Percentiles rank a stretch among this genome's conserved stretches.
Conservation (phyloP, 495 filamentous ascomycete genomes). For the Clohesyomyces aquaticus region DNA sequence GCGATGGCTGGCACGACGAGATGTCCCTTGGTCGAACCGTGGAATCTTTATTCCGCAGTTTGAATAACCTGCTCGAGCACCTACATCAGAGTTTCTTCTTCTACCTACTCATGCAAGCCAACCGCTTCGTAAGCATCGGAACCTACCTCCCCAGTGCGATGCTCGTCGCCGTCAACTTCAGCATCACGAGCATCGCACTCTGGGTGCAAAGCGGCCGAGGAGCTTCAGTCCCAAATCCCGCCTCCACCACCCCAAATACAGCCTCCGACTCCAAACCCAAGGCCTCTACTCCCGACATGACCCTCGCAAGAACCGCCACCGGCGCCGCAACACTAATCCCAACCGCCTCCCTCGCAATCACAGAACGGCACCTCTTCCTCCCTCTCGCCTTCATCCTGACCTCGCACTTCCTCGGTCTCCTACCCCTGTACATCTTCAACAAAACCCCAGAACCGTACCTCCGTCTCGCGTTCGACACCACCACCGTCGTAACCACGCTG, state of each 20-base stretch:
- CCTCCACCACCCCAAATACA: slow-evolving; percentile 12
- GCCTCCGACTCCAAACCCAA: slow-evolving; percentile 19
- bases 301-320: slow-evolving; percentile 42
- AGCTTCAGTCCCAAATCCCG: slow-evolving; percentile 14
- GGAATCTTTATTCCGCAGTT: slow-evolving; percentile 83
- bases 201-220: slow-evolving; percentile 81
- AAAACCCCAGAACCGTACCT: slow-evolving; percentile 67
- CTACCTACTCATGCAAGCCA: slow-evolving; percentile 86
- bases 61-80: slow-evolving; percentile 96
- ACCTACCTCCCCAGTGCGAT: slow-evolving; percentile 97
- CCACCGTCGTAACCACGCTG: slow-evolving; percentile 61
- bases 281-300: slow-evolving; percentile 30
- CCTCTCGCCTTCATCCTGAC: slow-evolving; percentile 72
- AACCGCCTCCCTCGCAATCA: slow-evolving; percentile 38
- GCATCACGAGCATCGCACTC: slow-evolving; percentile 88
- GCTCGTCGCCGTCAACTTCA: slow-evolving; percentile 91
- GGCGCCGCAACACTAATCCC: slow-evolving; percentile 47
- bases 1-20: slow-evolving; percentile 94
- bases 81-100: slow-evolving; percentile 99
- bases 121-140: slow-evolving; percentile 95
- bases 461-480: slow-evolving; percentile 58
- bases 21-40: slow-evolving; percentile 90
- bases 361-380: slow-evolving; percentile 76
- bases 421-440: slow-evolving; percentile 89
- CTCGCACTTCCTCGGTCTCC: slow-evolving; percentile 74